Evolutionary conservation across 176 grass and related monocot species (phyloP), one percentile per base, ranked within the genome.

Genomic region (Avena sativa): DNA sequence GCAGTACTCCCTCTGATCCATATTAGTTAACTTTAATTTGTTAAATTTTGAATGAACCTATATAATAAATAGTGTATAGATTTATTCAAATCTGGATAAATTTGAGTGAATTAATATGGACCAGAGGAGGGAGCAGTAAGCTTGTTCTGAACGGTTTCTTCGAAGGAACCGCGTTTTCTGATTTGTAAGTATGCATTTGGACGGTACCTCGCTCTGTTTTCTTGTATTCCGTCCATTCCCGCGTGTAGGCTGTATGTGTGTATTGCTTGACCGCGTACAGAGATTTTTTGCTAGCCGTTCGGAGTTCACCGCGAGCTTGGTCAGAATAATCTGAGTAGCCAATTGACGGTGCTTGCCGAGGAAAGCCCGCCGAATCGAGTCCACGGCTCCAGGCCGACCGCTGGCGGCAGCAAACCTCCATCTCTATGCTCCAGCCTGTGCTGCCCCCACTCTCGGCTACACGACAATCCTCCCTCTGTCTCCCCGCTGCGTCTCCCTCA

Each of bases 361-460:
- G 20, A 58, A 83, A 73, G 7, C 63, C 52, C 89, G 80, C 65
- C 74, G 26, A 16, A 5, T 30, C 20, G 11, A 47, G 66, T 73
- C 40, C 34, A 43, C 62, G 62, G 64, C 64, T 36, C 30, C 65
- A 81, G 34, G 83, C 17, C 40, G 15, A 81, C 64, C 8, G 28
- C 9, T 57, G 80, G 65, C 85, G 26, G 32, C 9, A 51, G 48
- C 76, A 57, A 67, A 80, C 48, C 80, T 53, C 73, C 73, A 51
- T 12, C 80, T 53, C 73, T 48, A 51, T 12, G 14, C 30, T 78
- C 88, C 90, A 95, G 93, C 50, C 90, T 95, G 90, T 88, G 38
- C 76, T 87, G 90, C 61, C 47, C 75, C 73, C 67, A 12, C 40
- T 32, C 21, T 9, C 17, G 87, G 77, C 83, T 90, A 90, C 87